These are phyloP conservation scores for Penicillium sp. DNA, from an alignment of 2,329 filamentous ascomycete genomes.

Conservation along the genomic window DNA sequence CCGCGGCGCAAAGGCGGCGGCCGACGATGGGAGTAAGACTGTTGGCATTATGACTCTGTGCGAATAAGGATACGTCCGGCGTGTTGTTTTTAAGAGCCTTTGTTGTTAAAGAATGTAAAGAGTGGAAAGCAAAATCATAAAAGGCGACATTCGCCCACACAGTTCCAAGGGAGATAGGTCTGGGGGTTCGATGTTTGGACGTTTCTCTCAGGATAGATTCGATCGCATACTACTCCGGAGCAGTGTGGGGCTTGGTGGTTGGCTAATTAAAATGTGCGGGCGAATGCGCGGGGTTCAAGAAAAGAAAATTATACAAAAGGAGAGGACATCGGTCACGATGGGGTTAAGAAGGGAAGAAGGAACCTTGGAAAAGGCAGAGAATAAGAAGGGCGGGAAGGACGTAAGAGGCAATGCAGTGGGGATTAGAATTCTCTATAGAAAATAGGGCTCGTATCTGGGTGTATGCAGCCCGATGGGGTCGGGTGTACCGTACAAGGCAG, in stretches of 20 bases:
- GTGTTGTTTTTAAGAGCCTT: constrained; percentile 36
- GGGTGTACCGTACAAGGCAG: constrained; percentile 9
- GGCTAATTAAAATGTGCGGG: constrained; percentile 31
- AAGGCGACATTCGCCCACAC: constrained; percentile 42
- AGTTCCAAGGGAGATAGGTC: constrained; percentile 6
- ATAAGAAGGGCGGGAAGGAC: constrained; percentile 19
- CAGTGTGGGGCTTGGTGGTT: constrained; percentile 2
- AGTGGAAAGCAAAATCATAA: constrained; percentile 29
- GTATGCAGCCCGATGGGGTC: constrained; percentile 17
- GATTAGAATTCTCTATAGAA: constrained; percentile 13
- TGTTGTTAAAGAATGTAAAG: constrained; percentile 42
- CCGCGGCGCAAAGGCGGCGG: constrained; percentile 91
- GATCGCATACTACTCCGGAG: constrained; percentile 18
- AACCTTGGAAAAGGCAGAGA: constrained; percentile 6
- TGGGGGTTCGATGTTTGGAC: neutral
- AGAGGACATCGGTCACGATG: constrained; percentile 21
- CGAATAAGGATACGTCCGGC: constrained; percentile 49
- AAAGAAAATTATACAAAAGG: constrained; percentile 27
- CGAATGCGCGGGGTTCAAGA: constrained; percentile 32
- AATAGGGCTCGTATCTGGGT: constrained; percentile 12
- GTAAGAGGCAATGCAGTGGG: constrained; percentile 16
- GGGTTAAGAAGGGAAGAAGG: constrained; percentile 11
- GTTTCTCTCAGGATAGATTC: constrained; percentile 7
- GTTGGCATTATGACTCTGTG: constrained; percentile 74
- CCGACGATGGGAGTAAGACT: constrained; percentile 89